Base-by-base conservation (phyloP, 257 asterid species). In the Forsythia viridissima region DNA sequence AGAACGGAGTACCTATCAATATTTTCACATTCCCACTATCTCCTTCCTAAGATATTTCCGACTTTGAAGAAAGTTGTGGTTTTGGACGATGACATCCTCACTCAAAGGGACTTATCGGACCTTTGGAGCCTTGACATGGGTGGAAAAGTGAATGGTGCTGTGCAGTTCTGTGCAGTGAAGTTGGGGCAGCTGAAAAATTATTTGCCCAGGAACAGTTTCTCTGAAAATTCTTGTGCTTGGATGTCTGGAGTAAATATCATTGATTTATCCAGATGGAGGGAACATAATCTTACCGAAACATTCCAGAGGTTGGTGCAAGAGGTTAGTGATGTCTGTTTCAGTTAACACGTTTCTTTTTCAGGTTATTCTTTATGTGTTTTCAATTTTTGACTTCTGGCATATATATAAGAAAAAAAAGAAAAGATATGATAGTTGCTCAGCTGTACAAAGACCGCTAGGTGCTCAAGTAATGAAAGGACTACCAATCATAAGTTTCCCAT, bases 71-170 rank as follows among this genome's bases (percentile, higher is more conserved):
- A 88, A 88, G 91, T 93, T 75, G 96, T 95, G 77, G 88, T 95
- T 82, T 89, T 95, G 92, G 97, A 89, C 73, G 98, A 93, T 91
- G 99, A 95, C 82, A 78, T 91, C 76, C 74, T 93, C 86, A 92
- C 93, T 76, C 99, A 95, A 91, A 88, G 89, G 68, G 99, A 95
- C 87, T 88, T 95, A 87, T 92, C 98, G 52, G 86, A 73, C 76
- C 92, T 95, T 80, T 95, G 99, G 99, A 84, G 89, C 85, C 76
- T 95, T 77, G 86, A 93, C 88, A 89, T 95, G 98, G 97, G 88
- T 61, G 97, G 88, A 79, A 95, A 93, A 83, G 97, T 92, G 79
- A 92, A 85, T 87, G 98, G 97, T 76, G 97, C 98, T 18, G 79
- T 86, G 80, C 91, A 84, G 83, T 84, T 79, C 81, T 95, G 99